Base-by-base conservation (phyloP, 257 asterid species). In the Primulina huaijiensis region DNA sequence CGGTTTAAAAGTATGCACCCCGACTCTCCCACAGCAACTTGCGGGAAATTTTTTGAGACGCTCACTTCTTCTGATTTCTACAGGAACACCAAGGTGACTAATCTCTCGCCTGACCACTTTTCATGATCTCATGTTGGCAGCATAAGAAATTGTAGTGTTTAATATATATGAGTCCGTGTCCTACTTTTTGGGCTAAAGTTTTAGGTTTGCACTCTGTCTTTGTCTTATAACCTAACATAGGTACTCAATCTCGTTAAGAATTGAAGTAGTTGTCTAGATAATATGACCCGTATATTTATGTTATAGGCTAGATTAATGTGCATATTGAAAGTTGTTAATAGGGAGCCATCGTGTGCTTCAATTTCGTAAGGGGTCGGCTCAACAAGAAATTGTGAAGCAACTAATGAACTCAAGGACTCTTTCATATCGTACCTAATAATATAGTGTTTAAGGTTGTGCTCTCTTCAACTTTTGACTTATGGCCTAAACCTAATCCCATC, bases 1-100 rank as follows among this genome's bases (percentile, higher is more conserved):
- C 82, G 96, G 83, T 93, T 83, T 72, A 86, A 73, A 75, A 93
- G 99, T 78, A 73, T 77, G 76, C 90, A 87, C 80, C 97, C 99
- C 0, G 96, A 84, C 71, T 93, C 97, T 63, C 97, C 99, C 0
- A 87, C 96, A 7, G 87, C 96, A 21, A 93, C 96, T 33, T 78
- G 82, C 76, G 99, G 97, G 16, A 76, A 82, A 64, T 93, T 89
- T 80, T 93, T 93, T 8, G 91, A 90, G 94, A 79, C 85, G 0
- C 88, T 93, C 57, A 93, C 99, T 57, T 75, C 92, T 58, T 93
- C 99, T 2, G 90, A 87, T 78, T 82, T 89, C 74, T 93, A 93
- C 82, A 93, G 89, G 82, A 90, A 88, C 70, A 94, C 96, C 19
- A 94, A 85, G 99, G 97, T 90, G 34, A 37, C 25, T 16, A 21